Base-by-base conservation (phyloP, 129 eudicot species). In the Flaveria trinervia region DNA sequence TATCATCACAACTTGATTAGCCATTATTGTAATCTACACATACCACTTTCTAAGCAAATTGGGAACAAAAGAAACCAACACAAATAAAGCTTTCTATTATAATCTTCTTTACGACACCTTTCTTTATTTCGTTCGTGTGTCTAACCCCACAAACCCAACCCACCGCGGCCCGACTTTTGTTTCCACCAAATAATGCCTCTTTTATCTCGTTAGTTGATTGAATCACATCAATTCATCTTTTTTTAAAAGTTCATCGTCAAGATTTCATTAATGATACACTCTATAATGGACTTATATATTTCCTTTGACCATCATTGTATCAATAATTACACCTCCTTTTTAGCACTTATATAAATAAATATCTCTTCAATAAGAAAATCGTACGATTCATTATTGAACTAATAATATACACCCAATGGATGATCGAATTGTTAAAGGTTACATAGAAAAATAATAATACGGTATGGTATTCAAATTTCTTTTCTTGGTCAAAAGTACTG, bases 141-240 rank as follows among this genome's bases (percentile, higher is more conserved):
- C 52, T 20, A 62, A 79, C 83, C 83, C 82, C 77, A 70, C 71
- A 79, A 73, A 52, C 28, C 57, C 72, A 62, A 22, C 74, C 59
- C 22, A 5, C 2, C 23, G 7, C 25, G 23, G 28, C n/a, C 39
- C 68, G 16, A 72, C 75, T 80, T 80, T 80, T 56, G 84, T 74
- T 80, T 74, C 80, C 84, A 80, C 84, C 80, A 67, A 74, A 80
- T 80, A 80, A 79, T 66, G 79, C 70, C 70, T 65, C 70, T 80
- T 80, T 73, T 72, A 73, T 73, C 57, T 45, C 20, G 70, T 74
- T 26, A 79, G 52, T 39, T 73, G 77, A 73, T 73, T 65, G 79
- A 65, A 72, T 50, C 57, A 0, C 74, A 52, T 73, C 45, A 68
- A 73, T 20, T 3, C 5, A 80, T 65, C 83, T 80, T 73, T 80